Conservation (phyloP, 2,329 filamentous ascomycete genomes). For the Neonectria faginata region DNA sequence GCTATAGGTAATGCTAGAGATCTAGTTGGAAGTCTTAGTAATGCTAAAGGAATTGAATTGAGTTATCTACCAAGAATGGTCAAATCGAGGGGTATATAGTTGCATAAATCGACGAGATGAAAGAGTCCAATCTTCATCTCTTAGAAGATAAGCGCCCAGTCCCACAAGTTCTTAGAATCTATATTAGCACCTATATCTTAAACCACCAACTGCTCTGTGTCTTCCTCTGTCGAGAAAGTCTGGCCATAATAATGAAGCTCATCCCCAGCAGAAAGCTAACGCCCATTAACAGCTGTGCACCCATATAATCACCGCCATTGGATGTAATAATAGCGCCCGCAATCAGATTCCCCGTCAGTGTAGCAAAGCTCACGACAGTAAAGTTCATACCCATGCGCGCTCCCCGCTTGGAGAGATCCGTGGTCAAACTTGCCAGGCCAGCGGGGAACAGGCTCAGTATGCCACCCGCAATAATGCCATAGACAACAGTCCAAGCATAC, state of each 20-base stretch:
- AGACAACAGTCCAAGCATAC: constrained; percentile 11
- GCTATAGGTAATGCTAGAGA: too few species aligned
- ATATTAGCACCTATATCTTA: too few species aligned
- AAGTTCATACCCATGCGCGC: constrained; percentile 15
- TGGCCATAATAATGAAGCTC: constrained; percentile 8
- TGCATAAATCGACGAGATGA: too few species aligned
- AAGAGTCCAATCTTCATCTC: too few species aligned
- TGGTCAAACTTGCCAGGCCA: neutral
- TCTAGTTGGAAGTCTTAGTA: too few species aligned
- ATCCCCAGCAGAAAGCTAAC: constrained; percentile 14
- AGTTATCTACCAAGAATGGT: too few species aligned
- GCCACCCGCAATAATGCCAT: constrained; percentile 13
- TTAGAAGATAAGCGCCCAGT: too few species aligned
- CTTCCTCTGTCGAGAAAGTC: neutral
- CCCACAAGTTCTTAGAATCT: too few species aligned
- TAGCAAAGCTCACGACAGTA: constrained; percentile 16
- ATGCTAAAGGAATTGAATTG: too few species aligned
- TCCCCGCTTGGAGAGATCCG: constrained; percentile 7
- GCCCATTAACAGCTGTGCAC: constrained; percentile 11
- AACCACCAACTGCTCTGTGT: too few species aligned
- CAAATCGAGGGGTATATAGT: too few species aligned
- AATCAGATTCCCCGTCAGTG: constrained; percentile 14
- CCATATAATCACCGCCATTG: constrained; percentile 8
- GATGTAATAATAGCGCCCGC: constrained; percentile 14
- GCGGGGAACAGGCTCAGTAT: constrained; percentile 19